Evolutionary conservation across 2,329 filamentous ascomycete species (phyloP).

Genomic region (Aspergillus glaucus): DNA sequence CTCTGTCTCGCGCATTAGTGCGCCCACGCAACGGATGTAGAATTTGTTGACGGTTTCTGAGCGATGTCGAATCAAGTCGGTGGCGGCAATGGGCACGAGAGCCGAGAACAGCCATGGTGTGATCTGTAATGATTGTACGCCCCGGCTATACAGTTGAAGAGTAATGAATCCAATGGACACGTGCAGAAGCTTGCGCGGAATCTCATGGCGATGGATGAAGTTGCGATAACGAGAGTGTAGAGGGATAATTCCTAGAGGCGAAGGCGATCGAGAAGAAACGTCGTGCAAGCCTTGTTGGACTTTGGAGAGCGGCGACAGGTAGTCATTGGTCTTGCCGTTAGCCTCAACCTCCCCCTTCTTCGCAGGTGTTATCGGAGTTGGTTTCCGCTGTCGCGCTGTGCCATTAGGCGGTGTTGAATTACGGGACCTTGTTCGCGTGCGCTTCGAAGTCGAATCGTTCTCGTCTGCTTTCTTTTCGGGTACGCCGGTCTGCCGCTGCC

Average conservation of each 20-base stretch:
- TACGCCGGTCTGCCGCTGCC: conserved; percentile 47
- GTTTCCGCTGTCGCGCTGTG: conserved; percentile 46
- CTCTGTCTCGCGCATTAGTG: conserved; percentile 95
- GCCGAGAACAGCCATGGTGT: conserved; percentile 76
- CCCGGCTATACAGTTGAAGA: conserved; percentile 74
- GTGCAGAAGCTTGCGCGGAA: conserved; percentile 86
- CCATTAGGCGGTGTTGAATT: conserved; percentile 16
- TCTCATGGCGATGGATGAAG: conserved; percentile 94
- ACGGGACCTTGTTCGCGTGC: conserved; percentile 61
- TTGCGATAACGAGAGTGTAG: conserved; percentile 87
- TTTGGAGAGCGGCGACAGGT: conserved; percentile 39
- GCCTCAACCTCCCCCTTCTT: conserved; percentile 31
- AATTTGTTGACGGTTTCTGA: conserved; percentile 75
- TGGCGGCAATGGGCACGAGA: conserved; percentile 74
- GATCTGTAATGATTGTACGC: conserved; percentile 69
- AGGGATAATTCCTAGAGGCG: conserved; percentile 86
- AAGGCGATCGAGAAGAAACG: conserved; percentile 80
- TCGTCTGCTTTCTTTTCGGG: conserved; percentile 42
- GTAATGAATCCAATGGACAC: conserved; percentile 96
- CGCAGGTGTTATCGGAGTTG: conserved; percentile 35
- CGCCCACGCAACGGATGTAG: conserved; percentile 78
- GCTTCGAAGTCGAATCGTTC: conserved; percentile 47
- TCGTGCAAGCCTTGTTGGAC: conserved; percentile 65
- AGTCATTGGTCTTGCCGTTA: conserved; percentile 36
- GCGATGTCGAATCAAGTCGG: conserved; percentile 76